Evolutionary conservation across 805 yeast genomes (phyloP).

Genomic region (Metschnikowia baotianmanensis): DNA sequence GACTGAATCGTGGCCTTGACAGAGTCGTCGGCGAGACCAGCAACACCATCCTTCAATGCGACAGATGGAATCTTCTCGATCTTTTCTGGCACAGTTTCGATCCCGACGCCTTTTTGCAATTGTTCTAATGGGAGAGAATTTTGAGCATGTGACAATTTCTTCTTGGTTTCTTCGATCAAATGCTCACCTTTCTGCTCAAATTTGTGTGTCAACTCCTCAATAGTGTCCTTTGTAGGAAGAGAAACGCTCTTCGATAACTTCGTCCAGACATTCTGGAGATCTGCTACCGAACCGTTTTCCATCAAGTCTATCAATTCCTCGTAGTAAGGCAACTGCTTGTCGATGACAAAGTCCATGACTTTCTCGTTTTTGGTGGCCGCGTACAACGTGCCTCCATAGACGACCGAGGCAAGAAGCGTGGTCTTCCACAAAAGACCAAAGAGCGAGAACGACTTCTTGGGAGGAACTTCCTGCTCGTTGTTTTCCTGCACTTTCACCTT

Average conservation of each 20-base stretch:
- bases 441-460: conserved; percentile 31
- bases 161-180: conserved; percentile 36
- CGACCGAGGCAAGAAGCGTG: conserved; percentile 26
- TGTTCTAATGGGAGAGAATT: conserved; percentile 37
- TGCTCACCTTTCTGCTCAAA: conserved; percentile 34
- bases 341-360: conserved; percentile 45
- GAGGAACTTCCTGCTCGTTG: conserved; percentile 14
- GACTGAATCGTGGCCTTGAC: conserved; percentile 36
- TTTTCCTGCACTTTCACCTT: conserved; percentile 20
- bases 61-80: conserved; percentile 35
- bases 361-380: conserved; percentile 43
- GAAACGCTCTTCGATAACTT: conserved; percentile 21
- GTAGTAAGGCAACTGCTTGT: conserved; percentile 41
- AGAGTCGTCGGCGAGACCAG: conserved; percentile 28
- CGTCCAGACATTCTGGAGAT: conserved; percentile 23
- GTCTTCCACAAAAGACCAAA: conserved; percentile 31
- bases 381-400: conserved; percentile 39
- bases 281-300: conserved; percentile 36
- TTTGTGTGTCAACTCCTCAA: conserved; percentile 32
- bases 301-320: conserved; percentile 39
- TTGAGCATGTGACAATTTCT: conserved; percentile 23
- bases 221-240: conserved; percentile 31
- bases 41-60: conserved; percentile 21
- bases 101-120: conserved; percentile 39
- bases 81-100: conserved; percentile 32